Evolutionary conservation across 2,329 filamentous ascomycete species (phyloP).

Genomic region (Pseudocercospora musae): DNA sequence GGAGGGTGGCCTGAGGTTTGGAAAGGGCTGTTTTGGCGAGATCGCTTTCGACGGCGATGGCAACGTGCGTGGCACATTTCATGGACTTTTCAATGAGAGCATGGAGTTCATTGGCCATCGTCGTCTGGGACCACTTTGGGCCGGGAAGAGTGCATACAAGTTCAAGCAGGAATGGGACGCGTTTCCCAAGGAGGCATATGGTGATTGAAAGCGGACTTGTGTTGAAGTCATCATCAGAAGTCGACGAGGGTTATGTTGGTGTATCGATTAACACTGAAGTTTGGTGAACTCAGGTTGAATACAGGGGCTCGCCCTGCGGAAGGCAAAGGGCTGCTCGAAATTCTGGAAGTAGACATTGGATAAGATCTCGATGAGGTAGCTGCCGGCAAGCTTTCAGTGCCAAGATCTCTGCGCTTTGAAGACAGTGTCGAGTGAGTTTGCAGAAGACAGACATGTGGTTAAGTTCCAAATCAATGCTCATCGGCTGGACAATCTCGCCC

Average conservation of each 20-base stretch:
- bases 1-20: slow-evolving; percentile 30
- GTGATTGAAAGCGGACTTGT: slow-evolving; percentile 7
- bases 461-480: too few species aligned
- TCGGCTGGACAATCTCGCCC: too few species aligned
- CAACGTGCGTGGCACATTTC: slow-evolving; percentile 26
- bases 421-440: too few species aligned
- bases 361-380: not conserved
- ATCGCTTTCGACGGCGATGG: slow-evolving; percentile 30
- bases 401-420: too few species aligned
- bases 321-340: not conserved
- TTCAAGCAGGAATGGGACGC: slow-evolving; percentile 31
- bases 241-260: not conserved
- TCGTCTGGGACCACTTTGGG: slow-evolving; percentile 23
- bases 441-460: too few species aligned
- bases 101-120: slow-evolving; percentile 32
- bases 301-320: not conserved
- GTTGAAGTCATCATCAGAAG: not conserved
- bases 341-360: too few species aligned
- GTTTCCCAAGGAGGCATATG: slow-evolving; percentile 31
- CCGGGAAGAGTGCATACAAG: slow-evolving; percentile 22
- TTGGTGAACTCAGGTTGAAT: not conserved
- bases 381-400: not conserved
- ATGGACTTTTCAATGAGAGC: slow-evolving; percentile 28
- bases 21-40: slow-evolving; percentile 35
- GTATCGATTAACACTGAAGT: not conserved